Percentiles rank a stretch among this genome's conserved stretches.
These are phyloP conservation scores for Fusarium nematophilum DNA, from an alignment of 2,329 filamentous ascomycete species.

Conservation along the genomic window DNA sequence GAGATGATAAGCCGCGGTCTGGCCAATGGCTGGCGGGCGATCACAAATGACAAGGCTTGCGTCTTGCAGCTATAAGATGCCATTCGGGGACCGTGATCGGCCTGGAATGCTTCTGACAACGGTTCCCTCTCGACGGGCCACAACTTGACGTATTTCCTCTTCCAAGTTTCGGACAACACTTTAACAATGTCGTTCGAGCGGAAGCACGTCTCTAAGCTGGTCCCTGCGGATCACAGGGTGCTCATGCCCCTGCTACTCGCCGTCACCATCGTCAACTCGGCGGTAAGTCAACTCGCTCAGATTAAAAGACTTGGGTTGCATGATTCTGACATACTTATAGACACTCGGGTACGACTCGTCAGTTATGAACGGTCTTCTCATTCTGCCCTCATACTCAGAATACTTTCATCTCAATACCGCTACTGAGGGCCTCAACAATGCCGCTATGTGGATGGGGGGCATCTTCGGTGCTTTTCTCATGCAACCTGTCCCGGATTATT, in stretches of 20 bases:
- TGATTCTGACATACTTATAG: neutral
- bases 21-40: neutral
- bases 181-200: constrained; percentile 3
- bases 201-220: constrained; percentile 21
- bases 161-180: neutral
- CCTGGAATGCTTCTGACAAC: neutral
- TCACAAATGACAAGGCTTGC: too few species aligned
- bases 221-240: constrained; percentile 12
- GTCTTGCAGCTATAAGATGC: too few species aligned
- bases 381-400: constrained; percentile 65
- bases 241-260: constrained; percentile 13
- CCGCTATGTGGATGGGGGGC: constrained; percentile 65
- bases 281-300: constrained; percentile 5
- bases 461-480: constrained; percentile 57
- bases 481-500: constrained; percentile 50
- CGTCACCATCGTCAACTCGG: constrained; percentile 22
- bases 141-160: too few species aligned
- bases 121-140: too few species aligned
- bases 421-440: constrained; percentile 65
- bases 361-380: constrained; percentile 68
- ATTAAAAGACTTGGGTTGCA: neutral
- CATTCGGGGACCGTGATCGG: too few species aligned
- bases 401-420: constrained; percentile 66
- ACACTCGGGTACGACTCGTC: constrained; percentile 57
- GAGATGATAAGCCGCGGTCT: neutral